Evolutionary conservation across 2,329 filamentous ascomycete genomes (phyloP), one percentile per base, ranked within the genome.

Genomic region (Xylaria sp.): DNA sequence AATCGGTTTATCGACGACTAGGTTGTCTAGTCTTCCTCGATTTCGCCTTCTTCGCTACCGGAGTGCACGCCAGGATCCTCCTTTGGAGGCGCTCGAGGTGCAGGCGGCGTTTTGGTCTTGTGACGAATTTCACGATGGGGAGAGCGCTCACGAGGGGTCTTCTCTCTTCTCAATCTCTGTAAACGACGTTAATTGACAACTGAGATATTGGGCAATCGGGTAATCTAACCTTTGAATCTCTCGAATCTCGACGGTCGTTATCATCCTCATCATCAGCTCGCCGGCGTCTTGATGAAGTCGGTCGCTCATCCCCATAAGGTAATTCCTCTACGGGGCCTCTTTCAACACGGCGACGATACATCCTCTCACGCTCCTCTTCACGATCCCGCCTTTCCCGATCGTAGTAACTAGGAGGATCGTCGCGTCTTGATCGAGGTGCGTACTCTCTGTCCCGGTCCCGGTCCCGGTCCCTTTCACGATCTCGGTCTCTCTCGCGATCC

Each of bases 31-130:
- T 89, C 87, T 84, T 98, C 94, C 81, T 97, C 96, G 75, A 99
- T 98, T 83, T 99, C 96, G 60, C 96, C 96, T 81, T 99, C 96
- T 82, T 99, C 96, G 77, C 94, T 97, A 61, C 96, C 96, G 67
- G 92, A 95, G 76, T 92, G 90, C 64, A 94, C 84, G 64, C 85
- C 87, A 56, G 85, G 83, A 60, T 89, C 84, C 72, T 92, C 89
- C 67, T 87, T 79, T 2, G 77, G 65, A 57, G 77, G 74, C 32
- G 72, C 76, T 55, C 72, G 82, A 59, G 78, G 72, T 69, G 72
- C 70, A 56, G 83, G 83, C 48, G 87, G 86, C 58, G 86, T 87
- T 80, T 84, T 90, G 78, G 85, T 86, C 78, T 85, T 86, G 76
- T 84, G 83, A 76, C 83, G 83, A 72, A 77, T 79, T 76, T 90